These are phyloP conservation scores for Aurantiochytrium sp. DNA, from an alignment of 108 stramenopile genomes.

Conservation along the genomic window DNA sequence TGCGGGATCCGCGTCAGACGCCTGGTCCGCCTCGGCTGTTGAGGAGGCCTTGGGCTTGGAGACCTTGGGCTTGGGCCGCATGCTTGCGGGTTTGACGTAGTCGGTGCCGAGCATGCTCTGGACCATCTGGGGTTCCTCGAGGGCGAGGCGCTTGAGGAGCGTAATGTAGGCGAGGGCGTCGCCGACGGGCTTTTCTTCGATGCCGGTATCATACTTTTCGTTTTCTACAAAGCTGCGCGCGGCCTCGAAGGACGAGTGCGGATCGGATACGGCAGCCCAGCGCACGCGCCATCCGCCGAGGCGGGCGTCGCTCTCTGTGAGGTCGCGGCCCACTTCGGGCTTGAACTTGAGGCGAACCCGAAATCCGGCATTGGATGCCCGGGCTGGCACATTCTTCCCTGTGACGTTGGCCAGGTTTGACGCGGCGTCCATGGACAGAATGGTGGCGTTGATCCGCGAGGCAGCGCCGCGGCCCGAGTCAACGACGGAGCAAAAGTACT, in stretches of 20 bases:
- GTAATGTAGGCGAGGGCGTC: background rate
- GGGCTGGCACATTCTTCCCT: background rate
- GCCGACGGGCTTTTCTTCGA: constrained; percentile 18
- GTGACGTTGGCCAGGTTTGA: background rate
- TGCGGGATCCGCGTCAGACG: no score
- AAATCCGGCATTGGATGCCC: background rate
- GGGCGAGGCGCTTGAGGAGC: background rate
- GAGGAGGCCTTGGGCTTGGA: background rate
- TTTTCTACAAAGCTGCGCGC: constrained; percentile 8
- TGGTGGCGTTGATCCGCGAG: background rate
- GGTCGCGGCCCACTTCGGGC: background rate
- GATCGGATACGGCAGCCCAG: constrained; percentile 1
- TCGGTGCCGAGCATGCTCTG: background rate
- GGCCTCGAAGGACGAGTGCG: background rate
- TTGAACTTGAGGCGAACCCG: constrained; percentile 4
- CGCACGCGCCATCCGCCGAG: constrained; percentile 14
- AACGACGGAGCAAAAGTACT: constrained; percentile 20
- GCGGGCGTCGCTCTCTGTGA: background rate
- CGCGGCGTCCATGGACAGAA: background rate
- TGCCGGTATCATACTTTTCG: constrained; percentile 18
- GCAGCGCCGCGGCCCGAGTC: background rate
- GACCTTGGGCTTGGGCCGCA: background rate
- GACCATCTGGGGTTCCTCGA: background rate
- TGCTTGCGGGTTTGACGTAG: background rate
- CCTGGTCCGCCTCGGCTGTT: background rate